Evolutionary conservation across 768 basidiomycete genomes (phyloP), one percentile per base, ranked within the genome.

Genomic region (Suillus paluster): DNA sequence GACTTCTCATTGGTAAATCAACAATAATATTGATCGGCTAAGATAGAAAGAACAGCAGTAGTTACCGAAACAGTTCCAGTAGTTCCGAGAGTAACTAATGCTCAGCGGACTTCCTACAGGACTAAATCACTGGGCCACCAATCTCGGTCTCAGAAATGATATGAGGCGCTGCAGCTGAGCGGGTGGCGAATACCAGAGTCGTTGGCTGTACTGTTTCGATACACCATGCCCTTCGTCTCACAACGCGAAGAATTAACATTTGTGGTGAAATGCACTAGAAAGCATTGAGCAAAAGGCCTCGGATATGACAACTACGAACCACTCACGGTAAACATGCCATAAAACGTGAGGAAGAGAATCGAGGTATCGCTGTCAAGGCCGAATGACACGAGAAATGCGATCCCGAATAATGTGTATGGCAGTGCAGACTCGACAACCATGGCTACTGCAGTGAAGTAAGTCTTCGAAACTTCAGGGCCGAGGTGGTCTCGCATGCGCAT

Each of bases 231-330:
- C 27, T 63, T 21, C 62, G 65, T 2, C 42, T 41, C 5, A 56
- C 61, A 19, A 67, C 57, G 3, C 66, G 66, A 42, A 66, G 60
- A 38, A 67, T 60, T 11, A 67, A 61, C 59, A 67, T 67, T 49
- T 67, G 62, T 5, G 65, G 66, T 1, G 66, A 63, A 27, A 66
- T 3, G 34, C 61, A 67, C 66, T 66, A 34, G 9, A n/a, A 21
- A 39, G 5, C 27, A 17, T 60, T n/a, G 45, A 45, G 64, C 21
- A 23, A 42, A 14, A 3, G 5, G 19, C 5, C 23, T n/a, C 21
- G 44, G 14, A 25, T 14, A 25, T 17, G 21, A 38, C 4, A 10
- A 30, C 6, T 10, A 11, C 21, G 17, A 17, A n/a, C 17, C 23
- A 52, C 66, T 49, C 27, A 38, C 65, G 21, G 56, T 60, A 25